Base-by-base conservation (phyloP, 2,329 filamentous ascomycete species). In the Dryadomyces quercus-mongolicae region DNA sequence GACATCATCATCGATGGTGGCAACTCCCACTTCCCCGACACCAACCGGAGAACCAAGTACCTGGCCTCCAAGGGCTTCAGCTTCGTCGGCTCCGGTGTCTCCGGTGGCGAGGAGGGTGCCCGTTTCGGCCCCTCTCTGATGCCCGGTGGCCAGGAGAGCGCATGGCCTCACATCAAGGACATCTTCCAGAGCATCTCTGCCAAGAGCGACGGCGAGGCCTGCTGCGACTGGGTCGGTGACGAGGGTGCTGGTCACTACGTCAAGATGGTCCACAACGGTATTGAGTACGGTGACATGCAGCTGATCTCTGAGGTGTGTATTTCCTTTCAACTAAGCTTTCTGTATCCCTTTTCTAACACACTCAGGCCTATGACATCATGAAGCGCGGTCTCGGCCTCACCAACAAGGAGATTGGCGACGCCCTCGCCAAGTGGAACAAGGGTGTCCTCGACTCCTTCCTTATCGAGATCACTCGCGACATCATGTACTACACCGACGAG, bases 191-290 rank as follows among this genome's bases (percentile, higher is more conserved):
- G 83, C 77, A 95, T 98, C 70, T 82, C 93, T 60, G 93, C 93
- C 73, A 97, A 98, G 84, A 94, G 88, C 73, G 92, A 96, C 67
- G 85, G 85, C 66, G 93, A 98, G 81, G 77, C 93, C 62, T 98
- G 93, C 84, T 98, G 93, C 70, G 93, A 98, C 75, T 98, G 93
- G 93, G 93, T 98, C 66, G 93, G 93, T 77, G 93, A 97, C 75
- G 90, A 97, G 74, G 93, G 93, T 83, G 88, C 93, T 75, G 93
- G 93, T 66, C 93, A 98, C 85, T 98, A 96, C 81, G 92, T 98
- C 80, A 98, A 98, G 88, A 98, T 98, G 93, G 93, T 98, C 60
- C 93, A 98, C 86, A 98, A 98, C 77, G 93, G 93, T 82, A 98
- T 98, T 66, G 93, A 98, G 78, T 98, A 98, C 72, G 93, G 93